Base-by-base conservation (phyloP, 1,139 yeast species). In the Geotrichum bryndzae region DNA sequence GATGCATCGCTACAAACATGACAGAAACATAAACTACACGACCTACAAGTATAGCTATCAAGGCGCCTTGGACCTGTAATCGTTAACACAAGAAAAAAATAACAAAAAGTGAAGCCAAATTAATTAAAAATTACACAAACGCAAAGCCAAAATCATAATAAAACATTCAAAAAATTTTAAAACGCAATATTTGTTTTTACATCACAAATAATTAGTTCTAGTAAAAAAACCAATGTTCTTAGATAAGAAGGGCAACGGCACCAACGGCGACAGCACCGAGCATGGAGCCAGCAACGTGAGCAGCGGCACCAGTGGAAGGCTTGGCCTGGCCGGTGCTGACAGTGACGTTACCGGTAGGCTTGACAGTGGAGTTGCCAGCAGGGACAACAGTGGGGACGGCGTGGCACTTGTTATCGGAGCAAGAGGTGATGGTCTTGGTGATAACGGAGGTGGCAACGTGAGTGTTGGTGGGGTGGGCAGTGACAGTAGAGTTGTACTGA, bases 211-310 rank as follows among this genome's bases (percentile, higher is more conserved):
- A 25, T 22, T 22, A 52, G 22, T 35, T 18, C 33, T 57, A 61
- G n/a, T n/a, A 56, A 50, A 31, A 15, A 53, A 29, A 23, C 2
- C 38, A 54, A 53, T 23, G 48, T 33, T 22, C 64, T 67, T 68
- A 68, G 62, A 68, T 56, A 59, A 68, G 62, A 64, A 66, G 65
- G 54, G 69, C 69, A 59, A 45, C 57, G 33, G 60, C 63, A 54
- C 68, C 70, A 38, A 68, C 56, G 60, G 70, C 71, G 53, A 68
- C 62, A 45, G 61, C 68, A 56, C 70, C 70, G 53, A 68, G 65
- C 35, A 68, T 60, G 61, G 71, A 70, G 61, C 70, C 70, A 56
- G 68, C 64, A 61, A 66, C 68, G 63, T 61, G 65, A 61, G 64
- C 59, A 59, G 66, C 70, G 52, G 70, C 70, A 64, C 68, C 70